Conservation (phyloP, 257 asterid species). For the Solanum infundibuliforme region DNA sequence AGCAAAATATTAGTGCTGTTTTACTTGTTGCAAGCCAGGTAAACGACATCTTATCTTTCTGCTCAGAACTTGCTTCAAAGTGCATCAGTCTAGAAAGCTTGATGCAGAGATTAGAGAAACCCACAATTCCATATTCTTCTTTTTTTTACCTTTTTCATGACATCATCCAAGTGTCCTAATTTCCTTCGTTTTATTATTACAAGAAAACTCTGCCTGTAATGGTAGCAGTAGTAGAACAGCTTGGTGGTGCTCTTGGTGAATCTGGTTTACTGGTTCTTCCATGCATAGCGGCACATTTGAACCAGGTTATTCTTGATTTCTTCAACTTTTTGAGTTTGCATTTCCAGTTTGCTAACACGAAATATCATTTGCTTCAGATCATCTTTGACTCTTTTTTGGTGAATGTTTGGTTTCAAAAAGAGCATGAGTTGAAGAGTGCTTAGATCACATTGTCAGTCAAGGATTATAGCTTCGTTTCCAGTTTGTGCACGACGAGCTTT, state of each 20-base stretch:
- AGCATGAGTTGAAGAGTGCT: slow-evolving; percentile 28
- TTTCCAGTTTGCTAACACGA: slow-evolving; percentile 2
- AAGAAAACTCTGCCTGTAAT: slow-evolving; percentile 94
- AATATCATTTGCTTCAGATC: slow-evolving; percentile 31
- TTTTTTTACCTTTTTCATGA: background rate
- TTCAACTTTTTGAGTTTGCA: background rate
- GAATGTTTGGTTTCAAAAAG: slow-evolving; percentile 48
- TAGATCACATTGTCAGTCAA: background rate
- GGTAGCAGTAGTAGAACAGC: slow-evolving; percentile 99
- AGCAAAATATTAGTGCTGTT: slow-evolving; percentile 65
- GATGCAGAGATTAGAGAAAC: background rate
- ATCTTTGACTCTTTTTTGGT: slow-evolving; percentile 75
- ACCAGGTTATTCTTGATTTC: slow-evolving; percentile 45
- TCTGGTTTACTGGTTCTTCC: slow-evolving; percentile 93
- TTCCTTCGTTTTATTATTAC: background rate
- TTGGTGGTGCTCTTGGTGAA: slow-evolving; percentile 81
- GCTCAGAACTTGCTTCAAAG: background rate
- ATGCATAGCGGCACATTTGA: slow-evolving; percentile 88
- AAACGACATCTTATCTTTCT: background rate
- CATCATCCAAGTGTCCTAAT: background rate
- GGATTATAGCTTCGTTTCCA: background rate
- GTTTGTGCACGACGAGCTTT: background rate
- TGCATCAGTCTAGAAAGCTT: background rate
- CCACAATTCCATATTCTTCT: background rate
- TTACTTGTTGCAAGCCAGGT: slow-evolving; percentile 92